Evolutionary conservation across 805 yeast genomes (phyloP), one percentile per base, ranked within the genome.

Genomic region (Metschnikowia colocasiae): DNA sequence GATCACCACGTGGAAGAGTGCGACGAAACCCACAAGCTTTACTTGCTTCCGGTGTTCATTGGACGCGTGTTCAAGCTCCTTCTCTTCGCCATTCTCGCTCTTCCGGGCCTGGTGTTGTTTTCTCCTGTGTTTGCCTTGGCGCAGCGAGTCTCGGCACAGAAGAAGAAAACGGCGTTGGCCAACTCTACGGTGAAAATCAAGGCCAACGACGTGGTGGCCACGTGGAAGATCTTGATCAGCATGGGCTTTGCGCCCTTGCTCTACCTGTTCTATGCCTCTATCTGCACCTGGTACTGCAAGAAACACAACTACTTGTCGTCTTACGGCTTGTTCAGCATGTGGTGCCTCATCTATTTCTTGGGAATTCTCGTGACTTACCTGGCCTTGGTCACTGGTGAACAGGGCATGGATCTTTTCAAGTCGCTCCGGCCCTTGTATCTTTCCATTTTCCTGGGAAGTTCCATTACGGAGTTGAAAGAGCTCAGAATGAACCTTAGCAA

Each of bases 181-280:
- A 83, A 78, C 6, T 90, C 97, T 0, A 78, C 90, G 0, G 99
- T 94, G 19, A 94, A 94, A 63, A 83, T 94, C 50, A 82, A 83
- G 60, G 99, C 96, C 15, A 85, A 82, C 48, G 99, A 94, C 65
- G 97, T 94, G 22, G 79, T 94, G 50, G 98, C 98, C 1, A 91
- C 98, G 1, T 94, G 99, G 99, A 94, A 94, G 66, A 84, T 94
- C 40, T 73, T 94, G 53, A 89, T 92, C 33, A 82, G 91, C 29
- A 78, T 94, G 79, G 95, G 92, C 4, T 69, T 88, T 45, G 95
- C 97, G 0, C 99, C 99, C 2, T 63, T 88, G 35, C 70, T 94
- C 25, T 94, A 92, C 71, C 80, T 82, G 31, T 72, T 86, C 48
- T 94, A 94, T 67, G 89, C 97, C 0, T 62, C 78, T 3, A 53